Evolutionary conservation across 148 eudicot genomes (phyloP).

Genomic region (Fagopyrum homotropicum): DNA sequence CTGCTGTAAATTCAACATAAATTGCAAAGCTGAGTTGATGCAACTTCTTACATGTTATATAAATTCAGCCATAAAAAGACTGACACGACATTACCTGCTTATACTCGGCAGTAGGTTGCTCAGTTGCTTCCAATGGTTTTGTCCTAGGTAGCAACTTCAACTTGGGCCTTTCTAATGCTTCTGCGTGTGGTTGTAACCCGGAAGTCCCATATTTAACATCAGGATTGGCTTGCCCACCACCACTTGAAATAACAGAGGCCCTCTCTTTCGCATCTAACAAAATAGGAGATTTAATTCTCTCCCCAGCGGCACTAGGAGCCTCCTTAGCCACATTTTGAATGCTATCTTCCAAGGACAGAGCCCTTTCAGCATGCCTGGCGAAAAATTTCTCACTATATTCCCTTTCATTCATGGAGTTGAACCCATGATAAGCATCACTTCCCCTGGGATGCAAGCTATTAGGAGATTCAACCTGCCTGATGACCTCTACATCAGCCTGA

Average conservation of each 20-base stretch:
- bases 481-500: slow-evolving; percentile 50
- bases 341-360: slow-evolving; percentile 34
- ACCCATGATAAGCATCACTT: slow-evolving; percentile 18
- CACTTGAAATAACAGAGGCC: slow-evolving; percentile 24
- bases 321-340: slow-evolving; percentile 33
- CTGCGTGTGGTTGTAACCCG: slow-evolving; percentile 29
- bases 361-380: slow-evolving; percentile 42
- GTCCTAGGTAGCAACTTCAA: slow-evolving; percentile 78
- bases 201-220: slow-evolving; percentile 27
- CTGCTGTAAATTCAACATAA: slow-evolving; percentile 31
- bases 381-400: slow-evolving; percentile 31
- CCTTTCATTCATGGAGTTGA: slow-evolving; percentile 23
- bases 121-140: slow-evolving; percentile 54
- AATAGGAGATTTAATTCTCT: slow-evolving; percentile 33
- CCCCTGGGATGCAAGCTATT: slow-evolving; percentile 25
- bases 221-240: slow-evolving; percentile 30
- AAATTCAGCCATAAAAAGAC: neutral
- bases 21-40: neutral
- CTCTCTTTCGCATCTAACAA: slow-evolving; percentile 29
- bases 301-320: slow-evolving; percentile 22
- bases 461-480: slow-evolving; percentile 43
- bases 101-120: slow-evolving; percentile 29
- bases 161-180: slow-evolving; percentile 55
- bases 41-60: neutral
- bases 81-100: slow-evolving; percentile 41